A percentile compares a stretch with the other conserved stretches of the same genome.
These are phyloP conservation scores for Sedum album DNA, from an alignment of 164 flowering plant species.

Conservation along the genomic window DNA sequence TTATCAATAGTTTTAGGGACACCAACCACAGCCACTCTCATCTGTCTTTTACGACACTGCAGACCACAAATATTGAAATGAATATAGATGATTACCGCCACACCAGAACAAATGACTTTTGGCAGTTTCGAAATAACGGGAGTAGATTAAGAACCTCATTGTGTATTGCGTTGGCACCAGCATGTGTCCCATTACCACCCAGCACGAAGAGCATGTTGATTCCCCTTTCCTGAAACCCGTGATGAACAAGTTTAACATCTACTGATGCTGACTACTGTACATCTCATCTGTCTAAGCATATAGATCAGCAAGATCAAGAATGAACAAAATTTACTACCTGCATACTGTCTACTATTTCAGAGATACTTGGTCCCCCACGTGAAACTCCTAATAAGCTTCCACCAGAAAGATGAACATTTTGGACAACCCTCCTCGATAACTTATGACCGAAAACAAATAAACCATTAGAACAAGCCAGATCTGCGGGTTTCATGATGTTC, in stretches of 20 bases:
- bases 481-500: neutral
- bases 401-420: constrained; percentile 84
- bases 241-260: constrained; percentile 10
- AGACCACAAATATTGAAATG: constrained; percentile 42
- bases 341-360: constrained; percentile 78
- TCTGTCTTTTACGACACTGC: constrained; percentile 69
- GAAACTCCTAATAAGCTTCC: constrained; percentile 97
- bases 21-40: constrained; percentile 53
- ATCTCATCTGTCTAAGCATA: neutral
- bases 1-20: constrained; percentile 52
- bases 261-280: neutral
- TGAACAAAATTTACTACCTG: constrained; percentile 35
- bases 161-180: constrained; percentile 87
- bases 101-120: neutral
- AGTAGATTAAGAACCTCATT: constrained; percentile 45
- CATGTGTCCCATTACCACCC: constrained; percentile 96
- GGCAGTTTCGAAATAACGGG: neutral
- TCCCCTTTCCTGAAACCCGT: constrained; percentile 56
- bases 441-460: constrained; percentile 16
- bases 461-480: neutral
- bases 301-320: neutral
- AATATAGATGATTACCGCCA: neutral
- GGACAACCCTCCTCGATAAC: constrained; percentile 85
- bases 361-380: constrained; percentile 63
- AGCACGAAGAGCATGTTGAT: constrained; percentile 89